Evolutionary conservation across 495 filamentous ascomycete species (phyloP).

Genomic region (Podospora pseudocomata): DNA sequence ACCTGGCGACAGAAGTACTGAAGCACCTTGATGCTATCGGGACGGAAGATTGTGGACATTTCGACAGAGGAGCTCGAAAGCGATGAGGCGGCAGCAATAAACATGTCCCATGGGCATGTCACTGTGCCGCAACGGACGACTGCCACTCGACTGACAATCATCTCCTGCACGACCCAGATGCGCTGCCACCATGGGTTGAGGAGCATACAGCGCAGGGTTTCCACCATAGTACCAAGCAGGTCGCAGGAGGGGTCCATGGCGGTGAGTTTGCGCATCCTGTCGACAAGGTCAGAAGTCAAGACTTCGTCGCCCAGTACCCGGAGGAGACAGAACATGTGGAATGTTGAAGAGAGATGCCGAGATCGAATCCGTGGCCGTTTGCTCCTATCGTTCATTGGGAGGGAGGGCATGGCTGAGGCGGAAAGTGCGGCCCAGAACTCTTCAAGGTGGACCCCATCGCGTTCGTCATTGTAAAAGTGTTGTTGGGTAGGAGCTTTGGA

Average conservation of each 20-base stretch:
- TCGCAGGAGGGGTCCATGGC: background rate
- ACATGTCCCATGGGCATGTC: slow-evolving; percentile 5
- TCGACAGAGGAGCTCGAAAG: background rate
- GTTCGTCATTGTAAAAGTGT: background rate
- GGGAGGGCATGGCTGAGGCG: background rate
- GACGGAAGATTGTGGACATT: background rate
- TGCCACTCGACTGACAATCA: background rate
- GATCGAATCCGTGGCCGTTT: background rate
- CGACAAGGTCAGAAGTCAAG: background rate
- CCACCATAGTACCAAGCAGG: background rate
- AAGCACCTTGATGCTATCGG: slow-evolving; percentile 10
- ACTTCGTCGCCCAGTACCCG: background rate
- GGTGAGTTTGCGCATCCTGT: background rate
- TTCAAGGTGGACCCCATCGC: background rate
- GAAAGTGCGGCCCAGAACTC: background rate
- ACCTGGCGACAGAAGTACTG: slow-evolving; percentile 4
- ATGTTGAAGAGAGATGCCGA: background rate
- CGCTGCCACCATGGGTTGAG: slow-evolving; percentile 14
- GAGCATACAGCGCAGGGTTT: slow-evolving; percentile 5
- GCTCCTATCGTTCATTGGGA: background rate
- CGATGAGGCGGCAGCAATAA: slow-evolving; percentile 2
- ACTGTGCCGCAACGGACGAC: slow-evolving; percentile 9
- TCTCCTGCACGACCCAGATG: slow-evolving; percentile 13
- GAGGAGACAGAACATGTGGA: background rate
- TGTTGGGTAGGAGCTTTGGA: background rate